Evolutionary conservation across 2,329 filamentous ascomycete genomes (phyloP).

Genomic region (Pleurostoma richardsiae): DNA sequence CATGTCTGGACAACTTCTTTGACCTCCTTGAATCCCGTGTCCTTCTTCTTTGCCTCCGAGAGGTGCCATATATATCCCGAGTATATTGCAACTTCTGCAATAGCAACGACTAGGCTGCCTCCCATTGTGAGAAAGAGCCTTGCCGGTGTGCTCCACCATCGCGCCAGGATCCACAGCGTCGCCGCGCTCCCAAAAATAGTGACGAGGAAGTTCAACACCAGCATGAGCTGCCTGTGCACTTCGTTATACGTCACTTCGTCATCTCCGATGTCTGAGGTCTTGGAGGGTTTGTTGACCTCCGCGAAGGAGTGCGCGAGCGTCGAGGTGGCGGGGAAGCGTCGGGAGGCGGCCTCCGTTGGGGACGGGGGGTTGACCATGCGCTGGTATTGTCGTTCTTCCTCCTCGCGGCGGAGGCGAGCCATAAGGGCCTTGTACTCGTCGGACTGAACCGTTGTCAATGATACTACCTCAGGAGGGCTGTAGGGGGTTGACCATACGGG

Average conservation of each 20-base stretch:
- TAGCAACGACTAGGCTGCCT: constrained; percentile 63
- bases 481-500: constrained; percentile 44
- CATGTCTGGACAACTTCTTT: constrained; percentile 69
- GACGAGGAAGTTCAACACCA: constrained; percentile 86
- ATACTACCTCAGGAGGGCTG: constrained; percentile 2
- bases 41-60: constrained; percentile 60
- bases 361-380: constrained; percentile 65
- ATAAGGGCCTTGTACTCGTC: constrained; percentile 84
- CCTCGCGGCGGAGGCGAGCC: constrained; percentile 74
- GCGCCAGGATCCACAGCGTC: constrained; percentile 72
- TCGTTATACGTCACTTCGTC: constrained; percentile 66
- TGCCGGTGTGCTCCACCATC: constrained; percentile 70
- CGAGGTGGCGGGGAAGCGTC: constrained; percentile 49
- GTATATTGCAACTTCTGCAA: constrained; percentile 76
- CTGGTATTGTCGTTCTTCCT: constrained; percentile 78
- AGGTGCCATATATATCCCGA: constrained; percentile 69
- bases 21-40: constrained; percentile 55
- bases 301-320: constrained; percentile 48
- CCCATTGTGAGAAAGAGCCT: constrained; percentile 67
- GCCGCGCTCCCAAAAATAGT: constrained; percentile 76
- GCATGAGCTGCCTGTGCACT: constrained; percentile 72
- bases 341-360: constrained; percentile 51
- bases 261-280: constrained; percentile 38
- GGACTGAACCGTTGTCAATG: constrained; percentile 42
- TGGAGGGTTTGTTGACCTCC: constrained; percentile 43